Evolutionary conservation across 805 yeast genomes (phyloP).

Genomic region (Metschnikowia corniflorae): DNA sequence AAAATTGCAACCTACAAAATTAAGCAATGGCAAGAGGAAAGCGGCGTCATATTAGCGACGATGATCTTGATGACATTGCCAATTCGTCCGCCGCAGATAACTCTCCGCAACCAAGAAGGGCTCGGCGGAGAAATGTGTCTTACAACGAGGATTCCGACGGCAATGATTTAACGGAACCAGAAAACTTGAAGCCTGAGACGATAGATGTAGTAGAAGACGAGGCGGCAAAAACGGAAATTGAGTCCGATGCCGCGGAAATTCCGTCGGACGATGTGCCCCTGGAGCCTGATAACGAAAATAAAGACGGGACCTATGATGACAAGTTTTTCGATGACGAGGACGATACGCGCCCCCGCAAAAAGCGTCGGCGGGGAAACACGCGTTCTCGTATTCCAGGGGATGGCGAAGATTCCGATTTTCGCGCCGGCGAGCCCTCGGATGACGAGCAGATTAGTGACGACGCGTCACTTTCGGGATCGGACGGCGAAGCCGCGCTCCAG

Average conservation of each 20-base stretch:
- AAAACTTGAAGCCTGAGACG: background rate
- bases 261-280: conserved; percentile 2
- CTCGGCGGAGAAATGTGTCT: conserved; percentile 13
- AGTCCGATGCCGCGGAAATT: background rate
- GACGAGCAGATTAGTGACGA: conserved; percentile 13
- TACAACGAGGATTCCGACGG: conserved; percentile 15
- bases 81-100: conserved; percentile 1
- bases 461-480: conserved; percentile 19
- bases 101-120: conserved; percentile 9
- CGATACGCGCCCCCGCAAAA: conserved; percentile 13
- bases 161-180: conserved; percentile 9
- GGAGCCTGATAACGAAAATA: conserved; percentile 6
- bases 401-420: conserved; percentile 21
- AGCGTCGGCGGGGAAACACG: conserved; percentile 8
- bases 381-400: conserved; percentile 5
- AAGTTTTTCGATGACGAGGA: conserved; percentile 13
- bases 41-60: conserved; percentile 11
- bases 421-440: conserved; percentile 13
- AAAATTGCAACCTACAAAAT: too few relatives aligned
- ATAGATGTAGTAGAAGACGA: conserved; percentile 6
- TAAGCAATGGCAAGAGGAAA: conserved; percentile 19
- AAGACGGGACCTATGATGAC: conserved; percentile 14
- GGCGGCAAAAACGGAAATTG: background rate
- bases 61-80: conserved; percentile 8
- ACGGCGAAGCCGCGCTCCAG: conserved; percentile 20